Base-by-base conservation (phyloP, 2,329 filamentous ascomycete species). In the Paraphaeosphaeria minitans region DNA sequence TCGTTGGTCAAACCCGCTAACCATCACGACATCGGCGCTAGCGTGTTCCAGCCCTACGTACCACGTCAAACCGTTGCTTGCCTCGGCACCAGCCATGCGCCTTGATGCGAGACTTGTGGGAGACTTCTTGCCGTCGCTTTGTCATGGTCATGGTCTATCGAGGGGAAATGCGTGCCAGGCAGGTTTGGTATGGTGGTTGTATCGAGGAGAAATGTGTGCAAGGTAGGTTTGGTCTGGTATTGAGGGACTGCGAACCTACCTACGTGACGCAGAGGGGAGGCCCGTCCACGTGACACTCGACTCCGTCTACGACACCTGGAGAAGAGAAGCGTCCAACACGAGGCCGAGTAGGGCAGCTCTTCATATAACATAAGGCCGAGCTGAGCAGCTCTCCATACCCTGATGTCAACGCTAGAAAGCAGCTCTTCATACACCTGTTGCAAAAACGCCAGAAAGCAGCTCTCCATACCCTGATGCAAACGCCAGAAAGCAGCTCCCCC, bases 11-110 rank as follows among this genome's bases (percentile, higher is more conserved):
- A 43, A 33, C 24, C 37, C 29, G 22, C 37, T 31, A 53, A 22
- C 13, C 12, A 53, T 42, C 50, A 53, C 50, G 50, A 53, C 50
- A 53, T 53, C 50, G 50, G 37, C 50, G 37, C 37, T 53, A 43
- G 24, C 37, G 50, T 5, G 24, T 22, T 53, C 31, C 41, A 43
- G 41, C 41, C 41, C 41, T 43, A 43, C 19, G 41, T 43, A 43
- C 19, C 19, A 22, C n/a, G 19, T 6, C 41, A 19, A 21, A n/a
- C 41, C 19, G 41, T 22, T n/a, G 35, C 16, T 16, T 14, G 16
- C 13, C 16, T 39, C 35, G 13, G 35, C 35, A 14, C 35, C 8
- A 31, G 29, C 29, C 29, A 31, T 31, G 29, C 29, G 29, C 29
- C 29, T 39, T 8, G 13, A 39, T 39, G 16, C 35, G 8, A 39